Base-by-base conservation (phyloP, 352 stramenopile genomes). In the Phytophthora capsici region DNA sequence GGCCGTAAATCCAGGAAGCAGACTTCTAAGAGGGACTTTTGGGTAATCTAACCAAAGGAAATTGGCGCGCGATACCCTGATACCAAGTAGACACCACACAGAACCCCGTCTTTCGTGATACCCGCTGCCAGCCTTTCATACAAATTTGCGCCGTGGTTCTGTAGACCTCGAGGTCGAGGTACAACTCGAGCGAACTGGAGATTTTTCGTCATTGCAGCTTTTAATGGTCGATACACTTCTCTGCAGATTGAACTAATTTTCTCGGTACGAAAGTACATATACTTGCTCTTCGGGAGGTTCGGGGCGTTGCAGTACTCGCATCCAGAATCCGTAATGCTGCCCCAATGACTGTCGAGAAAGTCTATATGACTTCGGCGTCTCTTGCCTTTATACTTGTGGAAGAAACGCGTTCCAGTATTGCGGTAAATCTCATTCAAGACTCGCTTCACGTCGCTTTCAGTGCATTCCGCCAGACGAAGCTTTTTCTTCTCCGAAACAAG, bases 141-240 rank as follows among this genome's bases (percentile, higher is more conserved):
- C 6, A 2, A 17, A 28, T 28, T 28, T 34, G 22, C 41, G 4
- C 10, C 22, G 16, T 9, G 17, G 9, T 30, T 3, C 17, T 12
- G 4, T 17, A 13, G 4, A 16, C 34, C 34, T 40, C 6, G 34
- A n/a, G 34, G 9, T 41, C 10, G 45, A 13, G 63, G 56, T 23
- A 69, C 30, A 43, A 49, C 57, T 9, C 60, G 52, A 4, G 54
- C 51, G 6, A 53, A 53, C 13, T 46, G 28, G 25, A 69, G 52
- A n/a, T 69, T 23, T 17, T 53, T 63, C 20, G 34, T 8, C 60
- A 69, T 51, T 1, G 36, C 28, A 44, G 23, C 37, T n/a, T 69
- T 69, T 28, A 64, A 1, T 26, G 44, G 53, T 2, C 34, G 61
- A 34, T 54, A 69, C 8, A 69, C 6, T 7, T 10, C 45, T 4